phyloP scores from a whole-genome alignment of 805 yeast species.

The Cyberlindnera xylosilytica region DNA sequence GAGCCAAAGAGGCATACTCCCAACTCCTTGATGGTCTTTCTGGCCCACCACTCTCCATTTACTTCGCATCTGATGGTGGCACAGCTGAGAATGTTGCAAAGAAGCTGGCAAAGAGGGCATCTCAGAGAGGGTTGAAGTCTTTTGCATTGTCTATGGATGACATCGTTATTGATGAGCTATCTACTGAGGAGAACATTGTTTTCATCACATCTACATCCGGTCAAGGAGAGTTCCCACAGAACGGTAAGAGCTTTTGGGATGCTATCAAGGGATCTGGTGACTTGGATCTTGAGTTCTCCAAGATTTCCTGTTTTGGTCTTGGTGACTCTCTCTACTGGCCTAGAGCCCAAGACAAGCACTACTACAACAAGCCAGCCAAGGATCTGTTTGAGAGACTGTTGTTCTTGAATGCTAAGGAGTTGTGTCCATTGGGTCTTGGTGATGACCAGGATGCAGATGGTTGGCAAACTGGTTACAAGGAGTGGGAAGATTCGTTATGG shows the following conservation, averaged over 20 bases:
- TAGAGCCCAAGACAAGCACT: constrained; percentile 89
- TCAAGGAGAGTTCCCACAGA: constrained; percentile 89
- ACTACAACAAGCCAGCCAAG: constrained; percentile 85
- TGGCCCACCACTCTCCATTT: constrained; percentile 77
- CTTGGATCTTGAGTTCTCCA: constrained; percentile 68
- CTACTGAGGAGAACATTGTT: constrained; percentile 47
- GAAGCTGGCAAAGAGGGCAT: constrained; percentile 54
- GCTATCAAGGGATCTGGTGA: constrained; percentile 61
- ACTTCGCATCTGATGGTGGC: constrained; percentile 93
- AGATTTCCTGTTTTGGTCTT: constrained; percentile 75
- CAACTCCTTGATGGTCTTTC: constrained; percentile 79
- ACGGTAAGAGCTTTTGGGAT: constrained; percentile 71
- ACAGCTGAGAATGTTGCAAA: constrained; percentile 81
- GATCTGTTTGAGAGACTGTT: constrained; percentile 66
- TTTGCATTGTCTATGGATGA: constrained; percentile 56
- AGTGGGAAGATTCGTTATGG: constrained; percentile 87
- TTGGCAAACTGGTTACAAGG: constrained; percentile 82
- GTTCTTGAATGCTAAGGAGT: constrained; percentile 68
- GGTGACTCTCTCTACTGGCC: constrained; percentile 99
- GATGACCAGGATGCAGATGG: constrained; percentile 99
- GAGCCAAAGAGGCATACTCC: constrained; percentile 75
- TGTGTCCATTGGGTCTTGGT: constrained; percentile 81
- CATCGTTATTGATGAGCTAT: constrained; percentile 52
- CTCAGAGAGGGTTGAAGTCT: constrained; percentile 50
- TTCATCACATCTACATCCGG: constrained; percentile 88